phyloP scores from a whole-genome alignment of 352 stramenopile genomes.

The Phytophthora sansomeana region DNA sequence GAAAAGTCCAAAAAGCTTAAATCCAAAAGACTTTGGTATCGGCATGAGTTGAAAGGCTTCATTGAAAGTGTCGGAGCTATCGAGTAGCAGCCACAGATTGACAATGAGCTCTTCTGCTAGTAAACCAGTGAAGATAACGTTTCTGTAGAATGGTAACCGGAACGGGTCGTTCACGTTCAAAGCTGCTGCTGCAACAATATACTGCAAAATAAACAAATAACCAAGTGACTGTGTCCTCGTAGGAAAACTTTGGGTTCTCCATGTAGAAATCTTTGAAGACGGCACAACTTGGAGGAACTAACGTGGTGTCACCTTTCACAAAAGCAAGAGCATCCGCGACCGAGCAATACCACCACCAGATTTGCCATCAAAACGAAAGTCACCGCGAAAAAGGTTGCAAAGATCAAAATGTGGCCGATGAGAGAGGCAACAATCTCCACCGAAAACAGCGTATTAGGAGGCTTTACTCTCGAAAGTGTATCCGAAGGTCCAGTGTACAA shows the following conservation, averaged over 20 bases:
- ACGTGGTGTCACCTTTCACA: background rate
- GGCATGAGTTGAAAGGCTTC: slow-evolving; percentile 45
- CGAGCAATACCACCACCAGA: slow-evolving; percentile 52
- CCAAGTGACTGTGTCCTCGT: slow-evolving; percentile 58
- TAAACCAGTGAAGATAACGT: slow-evolving; percentile 38
- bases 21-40: slow-evolving; percentile 38
- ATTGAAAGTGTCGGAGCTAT: slow-evolving; percentile 35
- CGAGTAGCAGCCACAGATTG: slow-evolving; percentile 50
- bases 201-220: slow-evolving; percentile 58
- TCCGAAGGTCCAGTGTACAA: slow-evolving; percentile 52
- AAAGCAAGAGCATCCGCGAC: slow-evolving; percentile 35
- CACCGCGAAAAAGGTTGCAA: slow-evolving; percentile 45
- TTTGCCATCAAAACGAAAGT: slow-evolving; percentile 33
- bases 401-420: slow-evolving; percentile 49
- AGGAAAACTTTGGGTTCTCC: slow-evolving; percentile 30
- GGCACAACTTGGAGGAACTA: slow-evolving; percentile 25
- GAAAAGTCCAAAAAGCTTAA: slow-evolving; percentile 42
- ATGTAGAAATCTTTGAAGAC: slow-evolving; percentile 37
- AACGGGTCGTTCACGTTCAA: slow-evolving; percentile 66
- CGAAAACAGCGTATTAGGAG: slow-evolving; percentile 61
- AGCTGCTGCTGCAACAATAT: slow-evolving; percentile 46
- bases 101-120: slow-evolving; percentile 27
- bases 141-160: slow-evolving; percentile 52
- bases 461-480: slow-evolving; percentile 43
- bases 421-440: slow-evolving; percentile 53